Evolutionary conservation across 2,329 filamentous ascomycete species (phyloP).

Genomic region (Fusarium paranaense): DNA sequence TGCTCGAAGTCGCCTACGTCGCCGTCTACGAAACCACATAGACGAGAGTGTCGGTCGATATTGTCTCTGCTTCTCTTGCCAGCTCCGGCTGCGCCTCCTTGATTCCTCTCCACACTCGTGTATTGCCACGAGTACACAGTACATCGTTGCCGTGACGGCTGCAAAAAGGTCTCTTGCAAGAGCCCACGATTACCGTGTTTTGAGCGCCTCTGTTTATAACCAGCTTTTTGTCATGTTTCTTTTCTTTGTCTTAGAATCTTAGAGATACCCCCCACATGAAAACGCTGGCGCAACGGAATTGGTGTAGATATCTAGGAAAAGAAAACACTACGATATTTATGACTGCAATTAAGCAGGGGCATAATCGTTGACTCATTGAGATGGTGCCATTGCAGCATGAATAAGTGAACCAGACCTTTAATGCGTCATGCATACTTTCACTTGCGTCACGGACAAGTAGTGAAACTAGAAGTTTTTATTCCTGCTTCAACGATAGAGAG

Average conservation of each 20-base stretch:
- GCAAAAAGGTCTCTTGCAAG: background rate
- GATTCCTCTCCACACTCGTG: background rate
- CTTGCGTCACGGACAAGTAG: conserved; percentile 1
- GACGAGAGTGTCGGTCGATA: background rate
- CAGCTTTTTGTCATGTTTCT: conserved; percentile 17
- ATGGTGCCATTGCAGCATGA: background rate
- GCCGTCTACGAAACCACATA: conserved; percentile 51
- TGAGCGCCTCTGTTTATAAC: background rate
- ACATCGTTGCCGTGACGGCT: background rate
- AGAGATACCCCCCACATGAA: conserved; percentile 13
- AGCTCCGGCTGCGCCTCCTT: background rate
- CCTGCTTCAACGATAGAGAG: conserved; percentile 29
- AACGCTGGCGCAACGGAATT: conserved; percentile 8
- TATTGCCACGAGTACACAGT: background rate
- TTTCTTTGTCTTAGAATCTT: conserved; percentile 7
- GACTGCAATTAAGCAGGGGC: conserved; percentile 10
- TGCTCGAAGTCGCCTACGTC: conserved; percentile 56
- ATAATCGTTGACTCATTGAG: background rate
- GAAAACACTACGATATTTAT: conserved; percentile 24
- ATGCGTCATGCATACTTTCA: background rate
- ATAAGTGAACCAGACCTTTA: background rate
- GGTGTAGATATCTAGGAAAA: conserved; percentile 20
- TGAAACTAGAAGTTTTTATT: conserved; percentile 10
- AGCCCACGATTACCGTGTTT: conserved; percentile 4
- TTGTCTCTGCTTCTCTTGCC: conserved; percentile 1